Evolutionary conservation across 805 yeast species (phyloP).

Genomic region (Ogataea nakhonphanomensis): DNA sequence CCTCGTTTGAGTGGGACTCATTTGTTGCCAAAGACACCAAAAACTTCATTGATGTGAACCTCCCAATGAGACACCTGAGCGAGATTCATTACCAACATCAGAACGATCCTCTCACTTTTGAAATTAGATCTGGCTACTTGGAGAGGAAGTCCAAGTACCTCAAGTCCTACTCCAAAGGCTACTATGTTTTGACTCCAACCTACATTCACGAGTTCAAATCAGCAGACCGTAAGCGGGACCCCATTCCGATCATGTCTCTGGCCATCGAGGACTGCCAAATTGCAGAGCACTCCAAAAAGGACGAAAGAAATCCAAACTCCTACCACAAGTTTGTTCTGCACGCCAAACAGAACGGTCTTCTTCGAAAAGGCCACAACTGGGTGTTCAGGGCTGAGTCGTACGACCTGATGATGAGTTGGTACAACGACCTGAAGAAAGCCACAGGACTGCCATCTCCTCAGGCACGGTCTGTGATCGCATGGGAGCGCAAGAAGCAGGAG

Average conservation of each 20-base stretch:
- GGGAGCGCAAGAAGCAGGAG: constrained; percentile 30
- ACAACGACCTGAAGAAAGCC: constrained; percentile 65
- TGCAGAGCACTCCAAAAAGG: constrained; percentile 76
- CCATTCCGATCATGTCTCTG: constrained; percentile 78
- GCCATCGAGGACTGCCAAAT: constrained; percentile 76
- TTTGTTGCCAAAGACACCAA: constrained; percentile 64
- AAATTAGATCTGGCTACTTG: constrained; percentile 71
- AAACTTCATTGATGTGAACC: constrained; percentile 60
- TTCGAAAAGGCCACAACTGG: constrained; percentile 85
- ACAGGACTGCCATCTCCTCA: constrained; percentile 61
- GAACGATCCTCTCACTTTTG: constrained; percentile 63
- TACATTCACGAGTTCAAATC: constrained; percentile 89
- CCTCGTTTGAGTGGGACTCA: constrained; percentile 84
- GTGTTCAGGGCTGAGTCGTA: constrained; percentile 90
- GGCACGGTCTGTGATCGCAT: constrained; percentile 49
- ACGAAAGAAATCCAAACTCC: constrained; percentile 50
- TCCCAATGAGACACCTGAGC: constrained; percentile 58
- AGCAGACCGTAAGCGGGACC: constrained; percentile 75
- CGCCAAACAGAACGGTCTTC: constrained; percentile 69
- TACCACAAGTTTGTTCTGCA: constrained; percentile 75
- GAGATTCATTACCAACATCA: constrained; percentile 67
- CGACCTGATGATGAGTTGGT: constrained; percentile 81
- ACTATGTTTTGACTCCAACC: constrained; percentile 86
- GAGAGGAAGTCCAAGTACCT: constrained; percentile 90
- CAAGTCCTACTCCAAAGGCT: constrained; percentile 86